Percentiles rank a stretch among this genome's conserved stretches.
phyloP scores from a whole-genome alignment of 1,139 yeast genomes.

The Candida frijolesensis region DNA sequence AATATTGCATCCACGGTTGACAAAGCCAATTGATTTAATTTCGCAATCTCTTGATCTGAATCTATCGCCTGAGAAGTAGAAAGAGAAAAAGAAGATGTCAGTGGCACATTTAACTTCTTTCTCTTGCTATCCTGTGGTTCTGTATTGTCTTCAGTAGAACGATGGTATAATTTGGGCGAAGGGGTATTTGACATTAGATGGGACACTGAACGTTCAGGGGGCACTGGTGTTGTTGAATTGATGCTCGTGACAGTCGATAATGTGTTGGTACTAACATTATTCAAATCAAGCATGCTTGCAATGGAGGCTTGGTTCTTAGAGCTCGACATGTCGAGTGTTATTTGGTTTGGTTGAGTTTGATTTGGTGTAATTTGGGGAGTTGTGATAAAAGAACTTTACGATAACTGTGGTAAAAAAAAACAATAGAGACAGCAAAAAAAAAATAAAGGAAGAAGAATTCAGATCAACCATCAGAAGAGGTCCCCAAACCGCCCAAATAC shows the following conservation, averaged over 20 bases:
- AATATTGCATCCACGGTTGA: constrained; percentile 23
- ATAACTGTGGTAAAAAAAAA: neutral
- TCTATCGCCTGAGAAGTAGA: neutral
- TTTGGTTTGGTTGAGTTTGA: too few species aligned
- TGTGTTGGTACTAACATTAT: constrained; percentile 3
- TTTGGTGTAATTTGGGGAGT: too few species aligned
- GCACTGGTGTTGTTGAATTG: neutral
- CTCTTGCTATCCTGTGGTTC: constrained; percentile 7
- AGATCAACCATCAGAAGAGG: neutral
- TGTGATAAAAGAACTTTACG: too few species aligned
- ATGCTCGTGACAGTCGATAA: constrained; percentile 1
- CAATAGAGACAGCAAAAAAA: neutral
- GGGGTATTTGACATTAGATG: constrained; percentile 7
- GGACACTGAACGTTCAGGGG: constrained; percentile 1
- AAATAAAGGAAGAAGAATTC: too few species aligned
- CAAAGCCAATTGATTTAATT: constrained; percentile 4
- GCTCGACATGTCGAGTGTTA: neutral
- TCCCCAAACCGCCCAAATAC: neutral
- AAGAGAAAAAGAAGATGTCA: neutral
- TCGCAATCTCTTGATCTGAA: neutral
- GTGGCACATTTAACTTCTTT: constrained; percentile 7
- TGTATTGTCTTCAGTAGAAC: constrained; percentile 3
- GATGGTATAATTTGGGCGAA: constrained; percentile 4
- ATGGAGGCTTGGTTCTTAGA: neutral
- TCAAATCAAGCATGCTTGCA: constrained; percentile 4